phyloP scores from a whole-genome alignment of 202 grass and related monocot genomes.

The Musa balbisiana region DNA sequence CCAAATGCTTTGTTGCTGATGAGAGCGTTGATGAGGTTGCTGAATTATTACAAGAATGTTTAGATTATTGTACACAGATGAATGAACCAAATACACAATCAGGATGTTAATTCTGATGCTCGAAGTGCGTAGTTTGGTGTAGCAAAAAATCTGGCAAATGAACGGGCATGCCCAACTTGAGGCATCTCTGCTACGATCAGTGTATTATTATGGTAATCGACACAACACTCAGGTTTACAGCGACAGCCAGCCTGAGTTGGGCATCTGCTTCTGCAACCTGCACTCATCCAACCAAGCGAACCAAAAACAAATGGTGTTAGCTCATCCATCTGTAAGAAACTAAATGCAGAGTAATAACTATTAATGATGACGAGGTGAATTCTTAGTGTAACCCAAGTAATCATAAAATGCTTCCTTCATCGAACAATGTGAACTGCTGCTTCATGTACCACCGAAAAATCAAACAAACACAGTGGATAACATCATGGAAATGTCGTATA shows the following conservation, averaged over 20 bases:
- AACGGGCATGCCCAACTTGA: neutral
- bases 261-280: neutral
- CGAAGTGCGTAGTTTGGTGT: neutral
- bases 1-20: too few relatives aligned
- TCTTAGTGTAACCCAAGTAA: too few relatives aligned
- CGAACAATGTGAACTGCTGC: too few relatives aligned
- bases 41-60: slow-evolving; percentile 1
- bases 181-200: neutral
- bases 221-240: neutral
- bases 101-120: too few relatives aligned
- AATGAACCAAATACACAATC: neutral
- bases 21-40: neutral
- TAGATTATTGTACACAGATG: neutral
- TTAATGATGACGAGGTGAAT: too few relatives aligned
- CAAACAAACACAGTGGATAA: neutral
- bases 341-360: too few relatives aligned
- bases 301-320: neutral
- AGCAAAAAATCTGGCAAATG: neutral
- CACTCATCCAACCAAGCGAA: neutral
- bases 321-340: neutral
- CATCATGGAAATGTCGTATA: neutral
- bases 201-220: neutral
- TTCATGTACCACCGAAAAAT: neutral
- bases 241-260: neutral
- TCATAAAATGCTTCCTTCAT: too few relatives aligned